Percentiles rank a stretch among this genome's conserved stretches.
Conservation (phyloP, 2,329 filamentous ascomycete genomes). For the Teratosphaeria epicoccoides region DNA sequence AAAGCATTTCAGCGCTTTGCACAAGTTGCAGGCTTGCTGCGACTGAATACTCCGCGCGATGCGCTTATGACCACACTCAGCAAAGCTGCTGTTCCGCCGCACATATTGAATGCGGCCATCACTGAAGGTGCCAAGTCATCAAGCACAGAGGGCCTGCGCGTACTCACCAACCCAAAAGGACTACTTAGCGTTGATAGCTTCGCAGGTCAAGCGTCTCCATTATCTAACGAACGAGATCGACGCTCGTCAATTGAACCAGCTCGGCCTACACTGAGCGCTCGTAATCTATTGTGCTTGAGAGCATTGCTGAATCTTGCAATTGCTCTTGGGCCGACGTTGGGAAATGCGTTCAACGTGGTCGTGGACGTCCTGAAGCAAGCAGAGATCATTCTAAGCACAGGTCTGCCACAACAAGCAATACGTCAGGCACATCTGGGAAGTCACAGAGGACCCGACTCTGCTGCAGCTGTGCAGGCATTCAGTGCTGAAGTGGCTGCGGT, state of each 20-base stretch:
- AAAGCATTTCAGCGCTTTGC: slow-evolving; percentile 90
- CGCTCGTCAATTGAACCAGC: slow-evolving; percentile 46
- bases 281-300: slow-evolving; percentile 81
- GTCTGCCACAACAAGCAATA: slow-evolving; percentile 20
- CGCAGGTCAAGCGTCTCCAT: slow-evolving; percentile 46
- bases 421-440: slow-evolving; percentile 13
- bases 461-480: slow-evolving; percentile 33
- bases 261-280: slow-evolving; percentile 58
- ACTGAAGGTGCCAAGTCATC: slow-evolving; percentile 19
- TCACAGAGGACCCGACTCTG: slow-evolving; percentile 16
- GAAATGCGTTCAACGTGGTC: slow-evolving; percentile 78
- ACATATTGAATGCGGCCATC: slow-evolving; percentile 40
- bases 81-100: slow-evolving; percentile 83
- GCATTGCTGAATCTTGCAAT: slow-evolving; percentile 93
- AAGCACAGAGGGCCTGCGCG: slow-evolving; percentile 43
- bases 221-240: slow-evolving; percentile 45
- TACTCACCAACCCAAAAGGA: slow-evolving; percentile 61
- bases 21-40: slow-evolving; percentile 81
- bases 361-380: slow-evolving; percentile 88
- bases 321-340: slow-evolving; percentile 78
- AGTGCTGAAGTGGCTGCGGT: slow-evolving; percentile 76
- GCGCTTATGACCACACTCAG: slow-evolving; percentile 89
- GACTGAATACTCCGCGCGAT: slow-evolving; percentile 76
- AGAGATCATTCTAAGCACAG: slow-evolving; percentile 63
- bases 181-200: slow-evolving; percentile 64